Base-by-base conservation (phyloP, 2,329 filamentous ascomycete species). In the Hypoxylon sp. region DNA sequence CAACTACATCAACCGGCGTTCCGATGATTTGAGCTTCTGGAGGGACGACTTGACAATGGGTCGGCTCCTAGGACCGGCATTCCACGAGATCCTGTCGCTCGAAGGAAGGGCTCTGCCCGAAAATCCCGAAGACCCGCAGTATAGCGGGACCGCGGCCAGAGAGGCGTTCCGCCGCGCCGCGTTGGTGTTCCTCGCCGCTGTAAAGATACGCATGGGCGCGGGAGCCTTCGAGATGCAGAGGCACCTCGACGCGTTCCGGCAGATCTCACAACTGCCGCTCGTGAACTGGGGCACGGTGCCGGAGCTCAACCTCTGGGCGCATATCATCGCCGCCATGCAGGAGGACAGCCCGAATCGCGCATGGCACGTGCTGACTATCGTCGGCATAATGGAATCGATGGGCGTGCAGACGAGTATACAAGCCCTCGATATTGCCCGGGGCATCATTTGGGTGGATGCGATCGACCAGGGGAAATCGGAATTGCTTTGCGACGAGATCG, bases 271-370 rank as follows among this genome's bases (percentile, higher is more conserved):
- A 32, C 60, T 74, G 22, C 72, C 72, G 1, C 47, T 68, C 7
- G 71, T 74, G 0, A 54, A 71, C 26, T 74, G 72, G 72, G 50
- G 63, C 15, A 26, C 68, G 1, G 63, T 73, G n/a, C 71, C 72
- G n/a, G 71, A 74, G 65, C 48, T 74, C n/a, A 73, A 67, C 32
- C 65, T 74, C 15, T 74, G 73, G 73, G 71, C 70, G 1, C 72
- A 73, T 13, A 53, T 72, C 1, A 62, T 68, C 3, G 70, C 65
- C n/a, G 73, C 71, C 3, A 56, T 71, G 59, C 67, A 69, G n/a
- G 70, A 72, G 32, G 58, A 68, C 8, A 61, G 49, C 11, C 64
- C 62, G 15, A 55, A 59, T 15, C 61, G 73, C 2, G 60, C 55
- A 20, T 73, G 70, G 68, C 70, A 74, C 34, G 61, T 74, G 6